Evolutionary conservation across 148 eudicot genomes (phyloP).

Genomic region (Nepenthes mirabilis): DNA sequence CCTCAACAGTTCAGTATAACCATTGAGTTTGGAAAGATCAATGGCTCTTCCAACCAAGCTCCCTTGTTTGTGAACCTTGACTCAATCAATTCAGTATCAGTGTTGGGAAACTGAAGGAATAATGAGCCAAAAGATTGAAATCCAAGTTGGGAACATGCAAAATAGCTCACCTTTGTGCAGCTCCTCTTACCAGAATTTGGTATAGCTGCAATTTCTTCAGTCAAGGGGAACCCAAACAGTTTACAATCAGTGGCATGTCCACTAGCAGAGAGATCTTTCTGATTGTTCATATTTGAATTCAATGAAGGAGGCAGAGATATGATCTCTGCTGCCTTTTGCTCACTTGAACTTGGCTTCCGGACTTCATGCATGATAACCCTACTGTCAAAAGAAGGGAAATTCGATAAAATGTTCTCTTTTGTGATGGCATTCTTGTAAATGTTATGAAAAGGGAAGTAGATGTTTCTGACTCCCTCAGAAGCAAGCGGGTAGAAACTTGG

Average conservation of each 20-base stretch:
- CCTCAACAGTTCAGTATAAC: conserved; percentile 46
- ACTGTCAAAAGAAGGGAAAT: conserved; percentile 16
- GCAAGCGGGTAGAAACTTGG: conserved; percentile 61
- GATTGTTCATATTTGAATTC: conserved; percentile 15
- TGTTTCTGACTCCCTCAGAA: conserved; percentile 61
- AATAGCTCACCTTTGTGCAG: conserved; percentile 67
- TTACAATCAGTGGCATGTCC: conserved; percentile 30
- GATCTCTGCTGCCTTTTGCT: conserved; percentile 19
- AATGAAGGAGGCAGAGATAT: conserved; percentile 11
- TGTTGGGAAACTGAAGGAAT: conserved; percentile 4
- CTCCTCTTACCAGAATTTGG: conserved; percentile 62
- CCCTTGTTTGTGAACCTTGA: conserved; percentile 92
- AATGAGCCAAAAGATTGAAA: background rate
- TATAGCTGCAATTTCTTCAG: conserved; percentile 28
- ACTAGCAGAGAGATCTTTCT: conserved; percentile 19
- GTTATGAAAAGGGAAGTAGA: conserved; percentile 34
- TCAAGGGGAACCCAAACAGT: conserved; percentile 61
- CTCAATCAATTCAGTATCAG: conserved; percentile 3
- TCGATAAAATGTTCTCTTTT: conserved; percentile 15
- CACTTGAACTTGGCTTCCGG: conserved; percentile 17
- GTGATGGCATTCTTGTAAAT: conserved; percentile 23
- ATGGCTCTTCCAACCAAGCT: conserved; percentile 83
- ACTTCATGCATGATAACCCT: conserved; percentile 12
- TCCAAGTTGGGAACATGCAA: background rate
- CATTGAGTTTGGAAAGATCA: conserved; percentile 53